Conservation (phyloP, 805 yeast species). For the Metschnikowia drakensbergensis region DNA sequence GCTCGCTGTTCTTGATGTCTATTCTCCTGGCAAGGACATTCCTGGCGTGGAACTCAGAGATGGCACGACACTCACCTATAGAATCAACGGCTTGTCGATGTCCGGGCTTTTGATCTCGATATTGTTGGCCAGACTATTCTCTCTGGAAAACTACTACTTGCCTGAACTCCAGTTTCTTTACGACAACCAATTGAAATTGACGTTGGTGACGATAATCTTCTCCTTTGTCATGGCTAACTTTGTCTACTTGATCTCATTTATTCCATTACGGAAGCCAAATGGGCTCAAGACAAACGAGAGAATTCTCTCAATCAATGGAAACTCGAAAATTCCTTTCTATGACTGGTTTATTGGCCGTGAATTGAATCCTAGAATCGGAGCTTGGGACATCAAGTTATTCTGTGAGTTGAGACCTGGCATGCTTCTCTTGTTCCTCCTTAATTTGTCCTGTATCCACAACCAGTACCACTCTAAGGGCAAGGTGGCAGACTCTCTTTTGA, state of each 20-base stretch:
- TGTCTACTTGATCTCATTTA: constrained; percentile 65
- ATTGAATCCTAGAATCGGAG: constrained; percentile 83
- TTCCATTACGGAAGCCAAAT: constrained; percentile 50
- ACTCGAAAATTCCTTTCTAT: constrained; percentile 67
- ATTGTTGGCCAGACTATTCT: constrained; percentile 49
- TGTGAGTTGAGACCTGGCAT: constrained; percentile 95
- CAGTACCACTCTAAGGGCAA: constrained; percentile 62
- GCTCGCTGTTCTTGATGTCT: constrained; percentile 59
- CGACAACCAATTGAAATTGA: constrained; percentile 61
- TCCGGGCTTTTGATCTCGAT: constrained; percentile 35
- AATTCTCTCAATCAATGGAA: constrained; percentile 82
- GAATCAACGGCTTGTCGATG: constrained; percentile 74
- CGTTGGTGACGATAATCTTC: constrained; percentile 58
- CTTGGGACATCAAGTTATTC: constrained; percentile 83
- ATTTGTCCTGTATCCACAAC: constrained; percentile 75
- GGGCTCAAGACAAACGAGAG: constrained; percentile 58
- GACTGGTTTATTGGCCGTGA: constrained; percentile 98
- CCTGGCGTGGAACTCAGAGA: constrained; percentile 74
- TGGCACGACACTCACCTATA: constrained; percentile 65
- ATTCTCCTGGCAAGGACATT: constrained; percentile 60
- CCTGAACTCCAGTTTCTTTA: constrained; percentile 82
- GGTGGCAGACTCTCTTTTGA: constrained; percentile 65
- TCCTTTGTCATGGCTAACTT: constrained; percentile 59
- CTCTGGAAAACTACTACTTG: constrained; percentile 47
- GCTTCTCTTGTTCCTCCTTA: constrained; percentile 77